phyloP scores from a whole-genome alignment of 1,139 yeast genomes.

The Scheffersomyces segobiensis region DNA sequence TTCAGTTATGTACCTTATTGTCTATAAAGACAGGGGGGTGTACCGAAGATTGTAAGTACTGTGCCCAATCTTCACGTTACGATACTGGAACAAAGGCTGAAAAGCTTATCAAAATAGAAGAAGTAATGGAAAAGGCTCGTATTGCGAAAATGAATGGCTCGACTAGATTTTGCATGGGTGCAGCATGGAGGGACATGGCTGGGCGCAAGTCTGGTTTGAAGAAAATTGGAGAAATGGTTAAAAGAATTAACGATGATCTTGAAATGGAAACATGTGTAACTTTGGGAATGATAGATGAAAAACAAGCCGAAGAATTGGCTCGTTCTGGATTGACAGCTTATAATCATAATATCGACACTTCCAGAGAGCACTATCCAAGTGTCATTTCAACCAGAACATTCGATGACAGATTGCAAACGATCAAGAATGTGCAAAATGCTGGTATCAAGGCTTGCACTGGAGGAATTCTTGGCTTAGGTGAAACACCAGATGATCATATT shows the following conservation, averaged over 20 bases:
- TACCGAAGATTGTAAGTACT: slow-evolving; percentile 78
- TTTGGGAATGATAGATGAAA: slow-evolving; percentile 69
- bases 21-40: slow-evolving; percentile 82
- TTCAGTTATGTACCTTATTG: slow-evolving; percentile 74
- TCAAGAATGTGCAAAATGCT: slow-evolving; percentile 61
- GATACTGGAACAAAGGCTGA: slow-evolving; percentile 72
- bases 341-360: slow-evolving; percentile 79
- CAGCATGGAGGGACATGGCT: slow-evolving; percentile 86
- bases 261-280: slow-evolving; percentile 81
- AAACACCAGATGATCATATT: slow-evolving; percentile 68
- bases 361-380: slow-evolving; percentile 72
- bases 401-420: slow-evolving; percentile 70
- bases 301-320: slow-evolving; percentile 59
- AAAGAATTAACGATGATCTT: slow-evolving; percentile 57
- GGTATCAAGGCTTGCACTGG: slow-evolving; percentile 79
- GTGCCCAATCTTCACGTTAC: slow-evolving; percentile 72
- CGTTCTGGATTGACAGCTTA: slow-evolving; percentile 80
- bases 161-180: slow-evolving; percentile 83
- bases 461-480: slow-evolving; percentile 79
- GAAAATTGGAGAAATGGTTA: slow-evolving; percentile 65
- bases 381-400: slow-evolving; percentile 69
- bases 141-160: slow-evolving; percentile 70
- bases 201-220: slow-evolving; percentile 72
- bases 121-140: slow-evolving; percentile 62
- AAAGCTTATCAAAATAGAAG: slow-evolving; percentile 58